Percentiles rank a stretch among this genome's conserved stretches.
Conservation (phyloP, 2,329 filamentous ascomycete species). For the Monosporascus sp. region DNA sequence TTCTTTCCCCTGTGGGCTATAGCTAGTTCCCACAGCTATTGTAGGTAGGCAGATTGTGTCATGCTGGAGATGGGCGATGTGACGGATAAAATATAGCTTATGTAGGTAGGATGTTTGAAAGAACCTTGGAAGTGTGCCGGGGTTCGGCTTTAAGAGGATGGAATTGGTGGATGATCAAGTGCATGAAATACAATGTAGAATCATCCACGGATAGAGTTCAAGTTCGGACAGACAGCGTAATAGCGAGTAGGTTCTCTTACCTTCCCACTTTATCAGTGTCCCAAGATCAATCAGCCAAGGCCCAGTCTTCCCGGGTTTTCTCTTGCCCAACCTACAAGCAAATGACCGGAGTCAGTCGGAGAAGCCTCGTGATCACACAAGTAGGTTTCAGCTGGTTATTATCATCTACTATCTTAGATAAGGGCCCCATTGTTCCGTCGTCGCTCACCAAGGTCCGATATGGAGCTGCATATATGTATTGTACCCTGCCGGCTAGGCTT, state of each 20-base stretch:
- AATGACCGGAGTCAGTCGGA: background rate
- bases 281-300: background rate
- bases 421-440: too few relatives aligned
- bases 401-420: background rate
- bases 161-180: background rate
- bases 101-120: background rate
- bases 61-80: slow-evolving; percentile 14
- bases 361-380: background rate
- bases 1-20: too few relatives aligned
- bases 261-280: background rate
- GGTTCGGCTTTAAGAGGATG: background rate
- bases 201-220: background rate
- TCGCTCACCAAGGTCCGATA: too few relatives aligned
- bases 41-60: slow-evolving; percentile 19
- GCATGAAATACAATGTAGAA: background rate
- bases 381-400: background rate
- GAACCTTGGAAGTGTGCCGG: too few relatives aligned
- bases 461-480: background rate
- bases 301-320: too few relatives aligned
- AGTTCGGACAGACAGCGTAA: background rate
- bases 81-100: slow-evolving; percentile 1
- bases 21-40: too few relatives aligned
- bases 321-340: background rate
- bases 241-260: background rate
- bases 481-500: too few relatives aligned